phyloP scores from a whole-genome alignment of 1,284 basidiomycete species.

The Sphaerobolus stellatus region DNA sequence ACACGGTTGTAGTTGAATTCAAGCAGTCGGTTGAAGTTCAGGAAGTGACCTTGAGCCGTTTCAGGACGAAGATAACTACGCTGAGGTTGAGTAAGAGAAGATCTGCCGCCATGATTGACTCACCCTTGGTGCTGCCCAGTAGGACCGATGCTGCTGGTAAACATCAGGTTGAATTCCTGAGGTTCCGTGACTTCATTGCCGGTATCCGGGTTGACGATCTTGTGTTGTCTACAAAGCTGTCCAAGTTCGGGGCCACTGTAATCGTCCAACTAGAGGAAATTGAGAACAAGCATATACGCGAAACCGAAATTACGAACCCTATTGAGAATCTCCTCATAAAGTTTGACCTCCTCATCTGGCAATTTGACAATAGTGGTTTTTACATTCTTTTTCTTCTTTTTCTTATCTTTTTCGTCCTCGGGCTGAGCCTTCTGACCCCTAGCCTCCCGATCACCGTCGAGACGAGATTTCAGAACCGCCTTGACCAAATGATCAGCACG shows the following conservation, averaged over 20 bases:
- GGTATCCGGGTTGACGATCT: conserved; percentile 89
- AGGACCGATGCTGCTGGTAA: conserved; percentile 94
- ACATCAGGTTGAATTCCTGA: conserved; percentile 99
- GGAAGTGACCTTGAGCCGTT: conserved; percentile 98
- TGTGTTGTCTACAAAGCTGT: conserved; percentile 79
- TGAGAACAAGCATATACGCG: conserved; percentile 4
- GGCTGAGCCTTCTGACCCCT: conserved; percentile 60
- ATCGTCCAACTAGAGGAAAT: conserved; percentile 80
- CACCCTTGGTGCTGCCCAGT: conserved; percentile 96
- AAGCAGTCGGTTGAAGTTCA: conserved; percentile 95
- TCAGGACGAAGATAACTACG: conserved; percentile 91
- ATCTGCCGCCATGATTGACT: too few species aligned
- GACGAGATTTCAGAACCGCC: conserved; percentile 85
- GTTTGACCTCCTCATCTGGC: conserved; percentile 70
- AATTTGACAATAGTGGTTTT: conserved; percentile 80
- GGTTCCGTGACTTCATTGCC: conserved; percentile 92
- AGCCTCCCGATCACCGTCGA: conserved; percentile 93
- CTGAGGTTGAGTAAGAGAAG: neutral
- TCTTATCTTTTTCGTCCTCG: conserved; percentile 67
- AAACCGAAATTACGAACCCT: conserved; percentile 54
- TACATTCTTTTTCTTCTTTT: conserved; percentile 81
- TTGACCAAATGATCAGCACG: conserved; percentile 98
- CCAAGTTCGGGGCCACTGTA: conserved; percentile 89
- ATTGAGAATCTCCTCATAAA: conserved; percentile 84
- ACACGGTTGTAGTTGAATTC: conserved; percentile 98